Base-by-base conservation (phyloP, 768 basidiomycete species). In the Lentinula guzmanii region DNA sequence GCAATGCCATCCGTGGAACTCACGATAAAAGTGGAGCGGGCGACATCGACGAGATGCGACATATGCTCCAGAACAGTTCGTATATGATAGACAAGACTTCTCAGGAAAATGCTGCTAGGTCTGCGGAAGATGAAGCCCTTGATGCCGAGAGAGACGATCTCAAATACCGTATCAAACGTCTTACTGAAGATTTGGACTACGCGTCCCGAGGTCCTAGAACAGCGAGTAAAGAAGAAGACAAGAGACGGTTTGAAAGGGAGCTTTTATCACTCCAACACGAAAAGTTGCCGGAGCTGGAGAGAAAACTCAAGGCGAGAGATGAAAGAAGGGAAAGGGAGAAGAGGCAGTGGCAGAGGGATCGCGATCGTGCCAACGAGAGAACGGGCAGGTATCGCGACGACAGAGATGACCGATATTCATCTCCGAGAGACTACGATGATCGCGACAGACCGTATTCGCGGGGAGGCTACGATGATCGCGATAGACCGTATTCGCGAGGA, bases 131-230 rank as follows among this genome's bases (percentile, higher is more conserved):
- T 67, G 95, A 97, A 60, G 89, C 82, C 54, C 79, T 99, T n/a
- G 92, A 95, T 58, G 82, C 88, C 50, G 97, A 98, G 73, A 81
- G 97, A 75, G 84, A 88, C 6, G 92, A 95, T 65, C 76, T 99
- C 52, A 85, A 84, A 48, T 93, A 92, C 68, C 84, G 89, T 33
- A 93, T 97, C 51, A 85, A 86, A 69, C 79, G 95, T 21, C 82
- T 99, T 4, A 88, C 92, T 69, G 93, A 97, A 54, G 96, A 98
- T 71, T 77, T 99, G 34, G 94, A 97, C 45, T 91, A 95, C 65
- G 86, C 87, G 58, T 84, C 86, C 2, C 84, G 88, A 6, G 90
- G 93, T 0, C 85, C 93, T 1, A 81, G 86, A 61, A 83, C 86
- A 3, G 70, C 77, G 9, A 80, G 83, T 16, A 90, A 90, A 74